Evolutionary conservation across 768 basidiomycete genomes (phyloP).

Genomic region (Auricularia sp.): DNA sequence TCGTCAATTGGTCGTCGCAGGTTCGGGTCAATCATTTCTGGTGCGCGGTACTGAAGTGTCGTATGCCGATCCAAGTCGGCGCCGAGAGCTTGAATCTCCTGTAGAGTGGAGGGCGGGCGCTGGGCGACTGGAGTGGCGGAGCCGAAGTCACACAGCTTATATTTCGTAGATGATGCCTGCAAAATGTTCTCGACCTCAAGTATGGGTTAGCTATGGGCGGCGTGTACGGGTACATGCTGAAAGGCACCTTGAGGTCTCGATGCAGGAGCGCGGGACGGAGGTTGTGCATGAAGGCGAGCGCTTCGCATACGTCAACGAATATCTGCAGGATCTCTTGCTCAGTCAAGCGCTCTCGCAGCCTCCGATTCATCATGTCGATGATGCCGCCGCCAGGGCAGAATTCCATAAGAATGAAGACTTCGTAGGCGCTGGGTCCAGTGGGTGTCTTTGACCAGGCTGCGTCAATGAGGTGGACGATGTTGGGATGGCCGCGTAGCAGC

Average conservation of each 20-base stretch:
- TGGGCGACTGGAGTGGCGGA: constrained; percentile 69
- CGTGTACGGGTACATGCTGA: background rate
- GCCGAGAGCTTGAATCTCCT: constrained; percentile 81
- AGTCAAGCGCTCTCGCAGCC: constrained; percentile 86
- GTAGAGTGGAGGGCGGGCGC: constrained; percentile 62
- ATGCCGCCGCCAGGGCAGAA: constrained; percentile 95
- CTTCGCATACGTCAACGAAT: constrained; percentile 92
- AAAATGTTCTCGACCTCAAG: constrained; percentile 89
- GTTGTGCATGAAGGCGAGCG: constrained; percentile 86
- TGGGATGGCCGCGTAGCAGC: constrained; percentile 83
- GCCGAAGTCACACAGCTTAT: constrained; percentile 97
- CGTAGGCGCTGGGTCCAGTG: constrained; percentile 57
- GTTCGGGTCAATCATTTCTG: constrained; percentile 94
- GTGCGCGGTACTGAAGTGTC: constrained; percentile 95
- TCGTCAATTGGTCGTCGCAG: constrained; percentile 78
- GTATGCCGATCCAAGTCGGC: constrained; percentile 90
- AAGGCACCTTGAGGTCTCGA: constrained; percentile 73
- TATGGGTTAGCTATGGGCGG: background rate
- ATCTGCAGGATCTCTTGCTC: constrained; percentile 96
- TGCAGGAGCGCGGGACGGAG: constrained; percentile 84
- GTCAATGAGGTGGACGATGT: constrained; percentile 93
- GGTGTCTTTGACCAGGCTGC: constrained; percentile 83
- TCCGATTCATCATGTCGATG: constrained; percentile 99
- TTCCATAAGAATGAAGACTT: constrained; percentile 99
- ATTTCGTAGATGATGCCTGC: constrained; percentile 71